A percentile compares a stretch with the other conserved stretches of the same genome.
Evolutionary conservation across 2,329 filamentous ascomycete species (phyloP).

Genomic region (Hypoxylon sp.): DNA sequence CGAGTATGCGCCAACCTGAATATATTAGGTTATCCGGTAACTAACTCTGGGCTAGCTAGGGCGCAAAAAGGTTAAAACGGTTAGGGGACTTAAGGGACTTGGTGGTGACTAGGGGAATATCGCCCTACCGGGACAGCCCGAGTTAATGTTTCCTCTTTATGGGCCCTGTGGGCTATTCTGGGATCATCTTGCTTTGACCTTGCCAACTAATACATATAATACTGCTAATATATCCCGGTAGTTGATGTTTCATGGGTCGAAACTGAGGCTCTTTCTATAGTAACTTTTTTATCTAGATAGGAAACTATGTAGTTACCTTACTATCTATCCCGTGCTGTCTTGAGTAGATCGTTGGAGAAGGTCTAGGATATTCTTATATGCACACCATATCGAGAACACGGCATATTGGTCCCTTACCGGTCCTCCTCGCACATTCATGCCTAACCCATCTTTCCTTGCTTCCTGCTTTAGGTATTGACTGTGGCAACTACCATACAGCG

Average conservation of each 20-base stretch:
- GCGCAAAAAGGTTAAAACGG: background rate
- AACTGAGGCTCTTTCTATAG: conserved; percentile 29
- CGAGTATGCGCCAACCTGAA: conserved; percentile 10
- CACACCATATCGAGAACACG: conserved; percentile 11
- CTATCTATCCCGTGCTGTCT: background rate
- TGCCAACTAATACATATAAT: conserved; percentile 6
- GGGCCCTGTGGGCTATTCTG: background rate
- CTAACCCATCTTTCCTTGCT: conserved; percentile 6
- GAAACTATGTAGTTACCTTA: background rate
- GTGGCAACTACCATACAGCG: conserved; percentile 8
- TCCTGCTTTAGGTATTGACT: background rate
- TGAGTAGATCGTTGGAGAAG: conserved; percentile 18
- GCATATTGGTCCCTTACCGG: conserved; percentile 25
- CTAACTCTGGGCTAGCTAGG: conserved; percentile 6
- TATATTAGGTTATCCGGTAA: conserved; percentile 28
- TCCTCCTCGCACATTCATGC: conserved; percentile 19
- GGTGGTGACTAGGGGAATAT: too few relatives aligned
- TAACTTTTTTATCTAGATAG: conserved; percentile 19
- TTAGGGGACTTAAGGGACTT: too few relatives aligned
- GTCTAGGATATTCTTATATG: conserved; percentile 12
- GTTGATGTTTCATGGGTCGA: conserved; percentile 31
- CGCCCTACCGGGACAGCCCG: conserved; percentile 41
- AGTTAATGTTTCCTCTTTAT: conserved; percentile 3
- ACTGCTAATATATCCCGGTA: conserved; percentile 23
- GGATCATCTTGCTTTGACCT: conserved; percentile 7